Evolutionary conservation across 257 asterid genomes (phyloP), one percentile per base, ranked within the genome.

Genomic region (Avicennia marina): DNA sequence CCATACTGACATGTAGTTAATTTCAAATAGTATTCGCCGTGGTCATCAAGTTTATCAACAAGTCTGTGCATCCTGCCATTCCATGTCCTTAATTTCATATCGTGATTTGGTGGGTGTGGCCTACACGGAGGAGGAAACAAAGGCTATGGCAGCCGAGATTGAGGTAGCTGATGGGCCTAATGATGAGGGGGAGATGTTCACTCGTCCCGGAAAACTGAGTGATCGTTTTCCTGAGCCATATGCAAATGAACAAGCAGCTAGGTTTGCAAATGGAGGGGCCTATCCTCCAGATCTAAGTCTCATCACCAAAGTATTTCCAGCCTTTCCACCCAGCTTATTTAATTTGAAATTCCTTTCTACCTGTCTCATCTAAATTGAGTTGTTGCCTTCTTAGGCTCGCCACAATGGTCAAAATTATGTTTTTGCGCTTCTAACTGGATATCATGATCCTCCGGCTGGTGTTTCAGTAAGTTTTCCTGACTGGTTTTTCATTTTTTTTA

Each of bases 101-200:
- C 93, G 95, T 48, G 95, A 86, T 69, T 82, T 83, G 46, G 94
- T 86, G 66, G 94, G 90, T 52, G 94, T 83, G 67, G 95, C 95
- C 17, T 86, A 83, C 73, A 86, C 95, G 0, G 93, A 86, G 70
- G 95, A 86, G 65, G 95, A 86, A 72, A 77, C 83, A 25, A 86
- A 86, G 69, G 83, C 94, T 50, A 78, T 86, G 94, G 95, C 95
- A 19, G 94, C 94, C 19, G 95, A 86, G 61, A 76, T 86, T 68
- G 95, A 86, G 64, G 95, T 86, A 43, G 78, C 67, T 63, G 93
- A 86, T 73, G 94, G 95, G 46, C 95, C 95, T 16, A 86, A 81
- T 75, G 94, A 83, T 38, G 94, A 81, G 63, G 93, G 95, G 13
- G 95, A 86, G 72, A 86, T 86, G 93, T 86, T 67, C 52, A 74